Percentiles rank a stretch among this genome's conserved stretches.
Evolutionary conservation across 129 eudicot genomes (phyloP).

Genomic region (Mikania micrantha): DNA sequence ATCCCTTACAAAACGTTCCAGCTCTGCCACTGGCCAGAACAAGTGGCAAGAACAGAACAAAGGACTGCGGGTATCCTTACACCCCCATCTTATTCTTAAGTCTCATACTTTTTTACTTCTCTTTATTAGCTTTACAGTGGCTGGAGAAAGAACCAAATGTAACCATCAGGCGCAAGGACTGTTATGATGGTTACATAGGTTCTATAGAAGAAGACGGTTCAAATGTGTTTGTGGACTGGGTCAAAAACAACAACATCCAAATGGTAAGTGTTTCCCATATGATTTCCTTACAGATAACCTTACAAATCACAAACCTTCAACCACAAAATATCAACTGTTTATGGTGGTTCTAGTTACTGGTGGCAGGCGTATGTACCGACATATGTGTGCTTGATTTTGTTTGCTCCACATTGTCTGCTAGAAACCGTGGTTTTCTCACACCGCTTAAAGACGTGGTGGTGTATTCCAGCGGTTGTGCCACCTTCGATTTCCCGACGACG

Average conservation of each 20-base stretch:
- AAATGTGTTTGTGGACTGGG: slow-evolving; percentile 63
- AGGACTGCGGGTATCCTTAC: not conserved
- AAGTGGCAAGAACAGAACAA: no score
- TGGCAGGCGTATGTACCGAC: slow-evolving; percentile 83
- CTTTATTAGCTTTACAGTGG: slow-evolving; percentile 56
- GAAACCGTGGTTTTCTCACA: slow-evolving; percentile 54
- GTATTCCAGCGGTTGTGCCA: slow-evolving; percentile 78
- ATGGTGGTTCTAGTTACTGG: slow-evolving; percentile 53
- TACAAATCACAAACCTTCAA: not conserved
- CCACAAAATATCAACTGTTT: not conserved
- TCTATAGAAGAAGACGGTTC: slow-evolving; percentile 66
- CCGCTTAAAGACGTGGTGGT: slow-evolving; percentile 78
- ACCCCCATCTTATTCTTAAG: no score
- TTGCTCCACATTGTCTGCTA: slow-evolving; percentile 64
- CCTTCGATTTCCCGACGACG: slow-evolving; percentile 66
- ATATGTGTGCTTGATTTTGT: slow-evolving; percentile 82
- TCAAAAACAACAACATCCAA: slow-evolving; percentile 60
- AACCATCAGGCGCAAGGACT: slow-evolving; percentile 67
- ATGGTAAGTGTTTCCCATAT: slow-evolving; percentile 26
- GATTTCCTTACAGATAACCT: not conserved
- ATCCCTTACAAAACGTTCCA: no score
- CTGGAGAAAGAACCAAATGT: slow-evolving; percentile 60
- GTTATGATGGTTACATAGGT: slow-evolving; percentile 75
- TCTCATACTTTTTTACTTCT: not conserved
- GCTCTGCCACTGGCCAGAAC: no score